Percentiles rank a stretch among this genome's conserved stretches.
These are phyloP conservation scores for Carex parvula DNA, from an alignment of 176 grass and related monocot genomes.

Conservation along the genomic window DNA sequence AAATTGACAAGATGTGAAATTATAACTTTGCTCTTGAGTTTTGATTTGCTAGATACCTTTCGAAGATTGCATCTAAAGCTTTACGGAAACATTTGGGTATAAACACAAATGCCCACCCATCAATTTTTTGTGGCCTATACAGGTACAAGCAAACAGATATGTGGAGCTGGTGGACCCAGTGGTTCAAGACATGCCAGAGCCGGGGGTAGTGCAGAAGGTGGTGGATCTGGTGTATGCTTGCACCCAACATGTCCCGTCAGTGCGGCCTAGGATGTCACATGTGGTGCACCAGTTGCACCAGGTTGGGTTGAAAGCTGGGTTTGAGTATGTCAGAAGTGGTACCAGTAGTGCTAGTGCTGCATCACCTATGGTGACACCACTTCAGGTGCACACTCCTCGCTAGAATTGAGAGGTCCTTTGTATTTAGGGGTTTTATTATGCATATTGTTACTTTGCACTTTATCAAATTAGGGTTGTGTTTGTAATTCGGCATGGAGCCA, in stretches of 20 bases:
- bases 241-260: conserved; percentile 92
- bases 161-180: conserved; percentile 85
- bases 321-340: conserved; percentile 64
- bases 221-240: conserved; percentile 85
- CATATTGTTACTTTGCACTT: neutral
- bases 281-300: conserved; percentile 94
- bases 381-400: conserved; percentile 64
- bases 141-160: conserved; percentile 69
- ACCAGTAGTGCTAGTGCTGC: conserved; percentile 79
- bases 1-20: neutral
- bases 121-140: neutral
- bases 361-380: conserved; percentile 75
- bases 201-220: conserved; percentile 77
- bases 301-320: conserved; percentile 59
- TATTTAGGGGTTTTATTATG: neutral
- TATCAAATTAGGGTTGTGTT: neutral
- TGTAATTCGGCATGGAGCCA: neutral
- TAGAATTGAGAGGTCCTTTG: neutral
- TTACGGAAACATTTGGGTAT: neutral
- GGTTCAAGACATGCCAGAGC: conserved; percentile 69
- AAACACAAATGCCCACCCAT: neutral
- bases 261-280: conserved; percentile 93
- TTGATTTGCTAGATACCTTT: neutral
- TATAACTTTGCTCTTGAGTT: neutral
- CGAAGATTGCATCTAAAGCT: neutral